A percentile compares a stretch with the other conserved stretches of the same genome.
phyloP scores from a whole-genome alignment of 2,329 filamentous ascomycete genomes.

The Fusarium metavorans region DNA sequence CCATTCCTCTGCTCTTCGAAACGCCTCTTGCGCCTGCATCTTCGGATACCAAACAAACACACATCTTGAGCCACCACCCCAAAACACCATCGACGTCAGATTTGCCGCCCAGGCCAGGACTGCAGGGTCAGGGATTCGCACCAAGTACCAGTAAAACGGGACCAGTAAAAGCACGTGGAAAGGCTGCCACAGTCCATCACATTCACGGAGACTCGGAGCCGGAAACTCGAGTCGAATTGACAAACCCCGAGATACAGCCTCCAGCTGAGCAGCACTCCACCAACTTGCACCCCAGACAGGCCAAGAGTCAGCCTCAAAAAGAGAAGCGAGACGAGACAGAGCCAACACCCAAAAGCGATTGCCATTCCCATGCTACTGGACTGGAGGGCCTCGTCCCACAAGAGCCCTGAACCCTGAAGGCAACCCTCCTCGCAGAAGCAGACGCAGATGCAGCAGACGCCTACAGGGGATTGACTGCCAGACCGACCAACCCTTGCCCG shows the following conservation, averaged over 20 bases:
- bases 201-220: slow-evolving; percentile 3
- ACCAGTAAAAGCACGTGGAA: slow-evolving; percentile 1
- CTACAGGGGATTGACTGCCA: slow-evolving; percentile 5
- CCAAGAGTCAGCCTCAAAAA: slow-evolving; percentile 16
- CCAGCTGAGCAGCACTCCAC: slow-evolving; percentile 10
- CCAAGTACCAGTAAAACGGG: not conserved
- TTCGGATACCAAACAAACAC: not conserved
- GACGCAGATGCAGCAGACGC: slow-evolving; percentile 7
- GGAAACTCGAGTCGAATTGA: slow-evolving; percentile 16
- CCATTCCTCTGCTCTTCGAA: not conserved
- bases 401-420: slow-evolving; percentile 24
- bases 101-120: slow-evolving; percentile 3
- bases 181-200: not conserved
- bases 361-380: slow-evolving; percentile 17
- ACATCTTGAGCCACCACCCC: not conserved
- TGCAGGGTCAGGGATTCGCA: not conserved
- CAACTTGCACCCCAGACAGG: slow-evolving; percentile 10
- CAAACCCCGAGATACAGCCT: not conserved
- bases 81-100: slow-evolving; percentile 15
- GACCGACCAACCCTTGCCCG: slow-evolving; percentile 24
- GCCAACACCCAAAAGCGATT: slow-evolving; percentile 8
- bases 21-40: slow-evolving; percentile 3
- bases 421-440: slow-evolving; percentile 13
- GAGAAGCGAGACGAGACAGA: slow-evolving; percentile 20
- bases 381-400: slow-evolving; percentile 15